These are phyloP conservation scores for Toxicodendron radicans DNA, from an alignment of 345 rosid genomes.

Conservation along the genomic window DNA sequence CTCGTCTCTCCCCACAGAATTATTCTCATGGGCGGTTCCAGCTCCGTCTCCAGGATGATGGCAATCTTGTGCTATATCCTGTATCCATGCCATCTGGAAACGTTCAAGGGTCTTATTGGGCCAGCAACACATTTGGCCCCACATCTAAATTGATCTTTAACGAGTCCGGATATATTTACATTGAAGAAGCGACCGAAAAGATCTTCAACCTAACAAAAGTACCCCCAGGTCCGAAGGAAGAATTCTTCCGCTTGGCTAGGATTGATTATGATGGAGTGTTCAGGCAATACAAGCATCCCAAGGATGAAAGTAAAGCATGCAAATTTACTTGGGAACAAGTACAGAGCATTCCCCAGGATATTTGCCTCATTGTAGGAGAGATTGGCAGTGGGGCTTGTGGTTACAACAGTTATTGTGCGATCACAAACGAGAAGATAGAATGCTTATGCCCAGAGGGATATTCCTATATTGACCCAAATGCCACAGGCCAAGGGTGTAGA, in stretches of 20 bases:
- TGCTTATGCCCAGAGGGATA: slow-evolving; percentile 2
- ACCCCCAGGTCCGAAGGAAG: not conserved
- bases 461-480: not conserved
- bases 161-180: slow-evolving; percentile 9
- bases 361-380: not conserved
- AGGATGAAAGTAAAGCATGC: not conserved
- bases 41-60: not conserved
- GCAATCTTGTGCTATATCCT: slow-evolving; percentile 5
- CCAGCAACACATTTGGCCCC: not conserved
- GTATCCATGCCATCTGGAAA: not conserved
- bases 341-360: not conserved
- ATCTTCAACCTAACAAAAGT: not conserved
- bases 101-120: not conserved
- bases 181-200: not conserved
- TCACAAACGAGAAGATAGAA: not conserved
- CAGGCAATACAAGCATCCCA: not conserved
- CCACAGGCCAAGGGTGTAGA: not conserved
- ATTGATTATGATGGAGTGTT: slow-evolving; percentile 20
- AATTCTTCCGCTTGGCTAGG: not conserved
- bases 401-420: slow-evolving; percentile 12
- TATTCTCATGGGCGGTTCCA: slow-evolving; percentile 1
- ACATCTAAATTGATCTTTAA: slow-evolving; percentile 7
- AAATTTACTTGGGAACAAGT: not conserved
- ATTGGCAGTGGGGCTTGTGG: slow-evolving; percentile 19
- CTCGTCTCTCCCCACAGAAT: not conserved